Evolutionary conservation across 2,329 filamentous ascomycete species (phyloP).

Genomic region (Aspergillus cejpii): DNA sequence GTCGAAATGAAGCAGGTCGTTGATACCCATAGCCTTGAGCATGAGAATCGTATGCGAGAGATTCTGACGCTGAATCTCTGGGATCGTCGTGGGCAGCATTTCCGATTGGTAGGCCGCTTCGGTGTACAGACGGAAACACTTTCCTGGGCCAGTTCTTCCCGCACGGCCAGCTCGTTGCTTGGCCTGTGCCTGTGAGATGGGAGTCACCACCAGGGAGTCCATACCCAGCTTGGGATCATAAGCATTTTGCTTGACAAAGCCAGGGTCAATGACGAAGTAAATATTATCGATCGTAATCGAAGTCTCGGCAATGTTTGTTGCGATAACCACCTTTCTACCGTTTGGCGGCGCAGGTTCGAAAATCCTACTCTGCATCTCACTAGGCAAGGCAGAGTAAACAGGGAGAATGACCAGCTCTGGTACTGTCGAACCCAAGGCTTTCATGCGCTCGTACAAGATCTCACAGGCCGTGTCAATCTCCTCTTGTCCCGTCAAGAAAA

Average conservation of each 20-base stretch:
- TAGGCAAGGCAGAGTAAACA: slow-evolving; percentile 90
- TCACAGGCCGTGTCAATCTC: slow-evolving; percentile 96
- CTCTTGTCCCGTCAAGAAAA: slow-evolving; percentile 95
- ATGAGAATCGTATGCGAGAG: slow-evolving; percentile 88
- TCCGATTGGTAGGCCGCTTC: slow-evolving; percentile 93
- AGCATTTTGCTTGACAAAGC: slow-evolving; percentile 95
- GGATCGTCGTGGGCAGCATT: slow-evolving; percentile 92
- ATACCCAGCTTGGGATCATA: slow-evolving; percentile 97
- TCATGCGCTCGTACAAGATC: slow-evolving; percentile 91
- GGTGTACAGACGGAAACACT: slow-evolving; percentile 92
- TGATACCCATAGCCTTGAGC: slow-evolving; percentile 99
- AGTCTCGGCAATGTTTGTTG: slow-evolving; percentile 96
- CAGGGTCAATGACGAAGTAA: slow-evolving; percentile 93
- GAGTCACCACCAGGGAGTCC: slow-evolving; percentile 92
- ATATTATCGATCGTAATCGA: slow-evolving; percentile 97
- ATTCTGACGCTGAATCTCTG: slow-evolving; percentile 94
- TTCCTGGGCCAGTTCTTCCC: slow-evolving; percentile 88
- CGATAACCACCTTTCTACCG: slow-evolving; percentile 87
- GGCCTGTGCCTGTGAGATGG: slow-evolving; percentile 93
- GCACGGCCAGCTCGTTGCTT: slow-evolving; percentile 90
- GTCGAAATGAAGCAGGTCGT: slow-evolving; percentile 92
- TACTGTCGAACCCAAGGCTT: slow-evolving; percentile 80
- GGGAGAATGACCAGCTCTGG: slow-evolving; percentile 89
- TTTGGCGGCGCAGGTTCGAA: slow-evolving; percentile 89
- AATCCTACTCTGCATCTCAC: slow-evolving; percentile 87